Percentiles rank a stretch among this genome's conserved stretches.
phyloP scores from a whole-genome alignment of 805 yeast genomes.

The Candida yuanshanica region DNA sequence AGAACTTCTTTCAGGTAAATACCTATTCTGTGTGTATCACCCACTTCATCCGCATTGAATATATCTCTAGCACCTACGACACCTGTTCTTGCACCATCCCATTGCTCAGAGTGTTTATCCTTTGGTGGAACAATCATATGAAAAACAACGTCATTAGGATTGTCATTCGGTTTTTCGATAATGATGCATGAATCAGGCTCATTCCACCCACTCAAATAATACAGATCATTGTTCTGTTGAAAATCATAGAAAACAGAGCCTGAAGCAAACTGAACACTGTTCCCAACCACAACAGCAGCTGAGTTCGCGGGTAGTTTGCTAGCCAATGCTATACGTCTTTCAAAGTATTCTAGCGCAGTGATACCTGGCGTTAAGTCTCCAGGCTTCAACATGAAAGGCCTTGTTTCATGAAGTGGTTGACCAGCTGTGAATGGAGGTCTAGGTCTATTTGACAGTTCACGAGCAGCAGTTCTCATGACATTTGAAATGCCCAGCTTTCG shows the following conservation, averaged over 20 bases:
- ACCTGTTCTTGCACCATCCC: constrained; percentile 96
- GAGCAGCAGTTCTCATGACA: not conserved
- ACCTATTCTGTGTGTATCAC: constrained; percentile 40
- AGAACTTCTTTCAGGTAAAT: constrained; percentile 43
- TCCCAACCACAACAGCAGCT: constrained; percentile 71
- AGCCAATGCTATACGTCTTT: constrained; percentile 60
- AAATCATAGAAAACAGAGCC: constrained; percentile 90
- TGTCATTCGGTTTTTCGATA: constrained; percentile 53
- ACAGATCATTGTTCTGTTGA: constrained; percentile 87
- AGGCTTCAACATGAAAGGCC: constrained; percentile 65
- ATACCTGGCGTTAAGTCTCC: constrained; percentile 91
- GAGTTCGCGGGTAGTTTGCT: constrained; percentile 54
- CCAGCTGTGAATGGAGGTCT: constrained; percentile 47
- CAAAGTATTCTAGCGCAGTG: constrained; percentile 72
- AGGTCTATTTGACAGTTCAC: constrained; percentile 11
- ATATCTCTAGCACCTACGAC: constrained; percentile 71
- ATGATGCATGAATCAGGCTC: constrained; percentile 77
- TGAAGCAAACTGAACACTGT: constrained; percentile 68
- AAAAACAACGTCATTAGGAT: constrained; percentile 49
- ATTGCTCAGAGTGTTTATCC: constrained; percentile 69
- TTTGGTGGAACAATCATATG: constrained; percentile 86
- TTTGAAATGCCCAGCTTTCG: not conserved
- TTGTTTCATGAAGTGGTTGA: constrained; percentile 81
- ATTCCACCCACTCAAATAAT: constrained; percentile 85
- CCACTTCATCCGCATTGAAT: constrained; percentile 82